Evolutionary conservation across 352 stramenopile species (phyloP).

Genomic region (Phytophthora foliorum): DNA sequence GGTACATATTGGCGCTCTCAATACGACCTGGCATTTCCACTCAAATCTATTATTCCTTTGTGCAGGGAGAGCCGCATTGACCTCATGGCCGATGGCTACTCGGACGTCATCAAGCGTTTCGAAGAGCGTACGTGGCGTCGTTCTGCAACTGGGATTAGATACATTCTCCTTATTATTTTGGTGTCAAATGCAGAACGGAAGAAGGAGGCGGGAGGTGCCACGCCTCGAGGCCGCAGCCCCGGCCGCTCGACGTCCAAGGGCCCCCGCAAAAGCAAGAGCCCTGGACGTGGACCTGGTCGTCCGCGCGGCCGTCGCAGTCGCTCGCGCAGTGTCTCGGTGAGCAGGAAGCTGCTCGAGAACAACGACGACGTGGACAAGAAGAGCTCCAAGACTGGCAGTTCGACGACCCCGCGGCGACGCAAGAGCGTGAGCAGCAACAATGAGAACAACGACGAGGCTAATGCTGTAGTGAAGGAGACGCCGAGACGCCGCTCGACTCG

Average conservation of each 20-base stretch:
- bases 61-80: constrained; percentile 87
- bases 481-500: constrained; percentile 27
- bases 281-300: constrained; percentile 48
- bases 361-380: constrained; percentile 32
- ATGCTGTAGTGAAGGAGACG: constrained; percentile 23
- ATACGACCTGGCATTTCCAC: too few relatives aligned
- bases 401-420: constrained; percentile 23
- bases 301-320: constrained; percentile 53
- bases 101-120: constrained; percentile 72
- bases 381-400: neutral
- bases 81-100: constrained; percentile 82
- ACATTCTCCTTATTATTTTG: neutral
- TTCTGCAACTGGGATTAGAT: neutral
- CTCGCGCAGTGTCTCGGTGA: constrained; percentile 71
- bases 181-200: constrained; percentile 54
- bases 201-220: constrained; percentile 48
- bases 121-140: constrained; percentile 57
- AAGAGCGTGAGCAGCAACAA: constrained; percentile 31
- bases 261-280: constrained; percentile 47
- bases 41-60: neutral
- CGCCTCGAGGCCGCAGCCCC: constrained; percentile 55
- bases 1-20: too few relatives aligned
- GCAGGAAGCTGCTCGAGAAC: constrained; percentile 38
- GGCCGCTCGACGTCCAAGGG: constrained; percentile 46
- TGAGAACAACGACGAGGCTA: constrained; percentile 23